Base-by-base conservation (phyloP, 768 basidiomycete species). In the Cystobasidium onofrii region DNA sequence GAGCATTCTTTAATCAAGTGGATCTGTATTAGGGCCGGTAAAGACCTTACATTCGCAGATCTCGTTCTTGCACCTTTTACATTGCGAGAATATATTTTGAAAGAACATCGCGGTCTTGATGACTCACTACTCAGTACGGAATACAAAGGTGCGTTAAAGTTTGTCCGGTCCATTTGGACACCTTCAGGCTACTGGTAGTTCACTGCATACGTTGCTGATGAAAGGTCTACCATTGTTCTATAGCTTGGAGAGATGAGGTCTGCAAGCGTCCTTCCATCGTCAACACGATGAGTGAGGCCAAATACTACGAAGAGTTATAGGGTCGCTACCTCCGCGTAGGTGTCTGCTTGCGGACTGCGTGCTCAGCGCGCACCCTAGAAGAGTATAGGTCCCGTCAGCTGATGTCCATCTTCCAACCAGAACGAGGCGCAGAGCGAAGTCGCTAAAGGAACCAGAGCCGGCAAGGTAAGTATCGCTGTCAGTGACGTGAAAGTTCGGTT, bases 51-150 rank as follows among this genome's bases (percentile, higher is more conserved):
- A 17, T 69, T 72, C 43, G 74, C 74, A 23, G 88, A 88, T 76
- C 79, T 85, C 36, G 84, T 83, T 0, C 79, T 86, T 27, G 87
- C 85, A 33, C 87, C 88, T 27, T 89, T 89, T 88, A 79, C 91
- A 1, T 87, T 86, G 79, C 83, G 90, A 54, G 86, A 89, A 29
- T 84, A 81, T 43, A 85, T 87, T 55, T 55, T 87, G 25, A 78
- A 79, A 27, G 84, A 87, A 76, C 81, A 87, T 76, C 80, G 87
- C 10, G 69, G 55, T n/a, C 54, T 71, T 10, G 23, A 52, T n/a
- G 69, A 71, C 27, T 27, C 61, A 15, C 34, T 71, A 17, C 69
- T 71, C 25, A 71, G 44, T 52, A 10, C 52, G 33, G 84, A 82
- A 3, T 87, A 84, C 77, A 81, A 82, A 25, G 75, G 84, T 10